Percentiles rank a stretch among this genome's conserved stretches.
Conservation (phyloP, 352 stramenopile genomes). For the Phytophthora kernoviae region DNA sequence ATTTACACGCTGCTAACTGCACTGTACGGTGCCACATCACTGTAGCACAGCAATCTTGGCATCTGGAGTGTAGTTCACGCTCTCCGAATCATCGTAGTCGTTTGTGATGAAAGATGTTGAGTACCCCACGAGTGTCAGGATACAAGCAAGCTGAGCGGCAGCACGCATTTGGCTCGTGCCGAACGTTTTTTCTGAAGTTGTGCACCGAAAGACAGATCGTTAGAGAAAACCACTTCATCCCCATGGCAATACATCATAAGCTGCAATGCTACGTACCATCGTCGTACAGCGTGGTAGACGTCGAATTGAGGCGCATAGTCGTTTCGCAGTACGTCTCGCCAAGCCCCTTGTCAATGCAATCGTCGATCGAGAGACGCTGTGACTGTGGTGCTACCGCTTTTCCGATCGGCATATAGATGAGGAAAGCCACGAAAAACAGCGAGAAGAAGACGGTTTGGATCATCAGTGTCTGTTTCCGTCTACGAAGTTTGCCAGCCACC, state of each 20-base stretch:
- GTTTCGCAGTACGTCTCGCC: slow-evolving; percentile 66
- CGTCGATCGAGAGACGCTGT: slow-evolving; percentile 39
- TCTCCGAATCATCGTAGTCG: slow-evolving; percentile 46
- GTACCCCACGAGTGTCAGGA: slow-evolving; percentile 77
- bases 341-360: slow-evolving; percentile 61
- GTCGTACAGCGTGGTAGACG: slow-evolving; percentile 73
- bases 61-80: slow-evolving; percentile 31
- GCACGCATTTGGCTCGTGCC: slow-evolving; percentile 63
- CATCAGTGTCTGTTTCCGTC: slow-evolving; percentile 43
- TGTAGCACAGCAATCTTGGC: slow-evolving; percentile 34
- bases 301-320: slow-evolving; percentile 60
- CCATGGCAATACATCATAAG: neutral
- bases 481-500: slow-evolving; percentile 26
- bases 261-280: slow-evolving; percentile 41
- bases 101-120: slow-evolving; percentile 72
- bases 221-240: neutral
- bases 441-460: slow-evolving; percentile 48
- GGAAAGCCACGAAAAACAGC: slow-evolving; percentile 62
- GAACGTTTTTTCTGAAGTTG: slow-evolving; percentile 47
- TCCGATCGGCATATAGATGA: slow-evolving; percentile 66
- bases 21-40: slow-evolving; percentile 6
- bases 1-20: too few relatives aligned
- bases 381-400: slow-evolving; percentile 25
- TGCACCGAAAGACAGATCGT: neutral
- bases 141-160: slow-evolving; percentile 64